Base-by-base conservation (phyloP, 148 eudicot species). In the Cornus suecica region DNA sequence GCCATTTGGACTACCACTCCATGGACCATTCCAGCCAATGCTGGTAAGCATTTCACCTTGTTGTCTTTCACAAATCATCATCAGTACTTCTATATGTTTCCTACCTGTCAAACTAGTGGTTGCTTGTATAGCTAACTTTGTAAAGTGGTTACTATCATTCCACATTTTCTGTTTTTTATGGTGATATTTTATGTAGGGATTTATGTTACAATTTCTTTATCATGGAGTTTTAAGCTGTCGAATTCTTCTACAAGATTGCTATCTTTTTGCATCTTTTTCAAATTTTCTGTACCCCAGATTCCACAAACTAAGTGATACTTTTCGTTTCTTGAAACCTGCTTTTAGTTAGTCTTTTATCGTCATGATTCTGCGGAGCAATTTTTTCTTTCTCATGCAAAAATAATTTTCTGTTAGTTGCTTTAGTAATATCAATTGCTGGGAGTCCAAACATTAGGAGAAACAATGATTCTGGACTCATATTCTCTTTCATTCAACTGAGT, bases 1-100 rank as follows among this genome's bases (percentile, higher is more conserved):
- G 98, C 98, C 78, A 85, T 95, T 79, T 93, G 99, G 99, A 95
- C 98, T 64, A 95, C 98, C 54, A 95, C 99, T 80, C 99, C 99
- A 34, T 95, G 99, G 99, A 95, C 99, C 41, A 90, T 95, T 84
- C 99, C 99, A 79, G 98, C 99, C 73, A 95, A 95, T 83, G 97
- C 99, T 78, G 97, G 99, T 91, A 79, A 70, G 80, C 27, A 0
- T 56, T 82, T 76, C 65, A 54, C 51, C 51, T 25, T 69, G 61
- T 45, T 56, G 60, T 14, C 27, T 37, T 48, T 70, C 14, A 8
- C 27, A 27, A 3, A n/a, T 32, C 34, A n/a, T 56, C 5, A n/a
- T 58, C 24, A n/a, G 5, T n/a, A 10, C 62, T 58, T 18, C 22
- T 58, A 58, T 58, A 20, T 58, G 8, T 58, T 58, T 58, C n/a